A percentile compares a stretch with the other conserved stretches of the same genome.
phyloP scores from a whole-genome alignment of 768 basidiomycete species.

The Termitomyces sp. region DNA sequence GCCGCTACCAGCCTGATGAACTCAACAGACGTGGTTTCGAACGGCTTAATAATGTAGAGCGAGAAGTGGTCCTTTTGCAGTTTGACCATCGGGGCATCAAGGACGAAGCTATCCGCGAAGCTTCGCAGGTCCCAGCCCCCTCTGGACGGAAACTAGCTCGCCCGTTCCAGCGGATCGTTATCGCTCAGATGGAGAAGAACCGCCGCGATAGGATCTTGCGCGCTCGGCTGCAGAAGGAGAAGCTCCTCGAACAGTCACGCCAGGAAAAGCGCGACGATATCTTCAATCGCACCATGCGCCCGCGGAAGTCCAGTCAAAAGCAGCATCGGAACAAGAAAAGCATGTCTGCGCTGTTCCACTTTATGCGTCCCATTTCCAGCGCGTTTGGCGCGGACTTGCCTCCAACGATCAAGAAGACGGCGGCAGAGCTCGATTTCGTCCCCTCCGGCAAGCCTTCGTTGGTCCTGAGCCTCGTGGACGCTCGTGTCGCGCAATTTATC shows the following conservation, averaged over 20 bases:
- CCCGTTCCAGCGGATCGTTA: constrained; percentile 62
- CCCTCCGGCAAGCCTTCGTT: constrained; percentile 70
- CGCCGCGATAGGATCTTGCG: constrained; percentile 70
- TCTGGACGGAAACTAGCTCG: constrained; percentile 51
- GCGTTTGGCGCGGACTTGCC: constrained; percentile 68
- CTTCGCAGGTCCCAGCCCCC: constrained; percentile 33
- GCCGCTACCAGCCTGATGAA: constrained; percentile 46
- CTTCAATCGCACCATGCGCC: constrained; percentile 70
- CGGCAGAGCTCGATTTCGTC: constrained; percentile 71
- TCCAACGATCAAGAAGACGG: constrained; percentile 47
- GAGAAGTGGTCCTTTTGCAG: constrained; percentile 52
- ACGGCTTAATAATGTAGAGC: constrained; percentile 70
- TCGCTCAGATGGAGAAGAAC: constrained; percentile 74
- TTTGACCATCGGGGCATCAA: constrained; percentile 71
- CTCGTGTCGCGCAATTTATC: constrained; percentile 62
- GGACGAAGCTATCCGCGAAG: constrained; percentile 72
- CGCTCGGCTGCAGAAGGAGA: constrained; percentile 68
- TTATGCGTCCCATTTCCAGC: constrained; percentile 87
- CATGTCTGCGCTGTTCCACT: constrained; percentile 78
- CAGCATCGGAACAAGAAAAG: constrained; percentile 86
- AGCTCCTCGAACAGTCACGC: constrained; percentile 66
- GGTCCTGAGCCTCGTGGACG: constrained; percentile 70
- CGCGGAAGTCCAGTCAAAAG: constrained; percentile 52
- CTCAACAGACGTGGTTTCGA: constrained; percentile 65
- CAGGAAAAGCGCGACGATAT: constrained; percentile 73